phyloP scores from a whole-genome alignment of 2,329 filamentous ascomycete genomes.

The Blastomyces percursus region DNA sequence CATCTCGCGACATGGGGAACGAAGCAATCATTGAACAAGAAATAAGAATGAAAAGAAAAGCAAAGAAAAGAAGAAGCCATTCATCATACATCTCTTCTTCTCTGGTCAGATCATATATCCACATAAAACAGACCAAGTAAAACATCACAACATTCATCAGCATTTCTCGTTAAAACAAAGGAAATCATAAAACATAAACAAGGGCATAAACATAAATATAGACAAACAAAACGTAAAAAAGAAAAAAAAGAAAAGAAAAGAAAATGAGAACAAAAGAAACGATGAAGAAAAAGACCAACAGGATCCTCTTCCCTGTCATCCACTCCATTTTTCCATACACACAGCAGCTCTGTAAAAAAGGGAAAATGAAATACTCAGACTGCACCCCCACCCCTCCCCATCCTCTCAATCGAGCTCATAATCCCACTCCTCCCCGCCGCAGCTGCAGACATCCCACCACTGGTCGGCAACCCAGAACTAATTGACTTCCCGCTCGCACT shows the following conservation, averaged over 20 bases:
- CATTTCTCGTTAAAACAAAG: constrained; percentile 1
- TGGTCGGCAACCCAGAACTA: constrained; percentile 10
- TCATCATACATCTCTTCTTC: not conserved
- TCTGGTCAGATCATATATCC: not conserved
- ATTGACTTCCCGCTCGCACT: constrained; percentile 18
- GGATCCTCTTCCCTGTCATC: not conserved
- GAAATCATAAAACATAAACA: not conserved
- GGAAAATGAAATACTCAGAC: not conserved
- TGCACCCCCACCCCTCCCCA: constrained; percentile 48
- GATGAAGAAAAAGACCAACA: not conserved
- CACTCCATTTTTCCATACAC: not conserved
- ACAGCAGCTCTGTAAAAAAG: not conserved
- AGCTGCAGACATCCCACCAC: constrained; percentile 28
- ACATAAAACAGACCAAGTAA: not conserved
- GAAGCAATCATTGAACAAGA: not conserved
- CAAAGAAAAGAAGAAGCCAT: not conserved
- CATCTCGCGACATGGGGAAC: not conserved
- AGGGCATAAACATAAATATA: not conserved
- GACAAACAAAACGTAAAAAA: not conserved
- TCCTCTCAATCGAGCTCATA: constrained; percentile 77
- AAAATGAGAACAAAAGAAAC: not conserved
- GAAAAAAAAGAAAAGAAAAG: not conserved
- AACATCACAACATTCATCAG: not conserved
- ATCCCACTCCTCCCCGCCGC: constrained; percentile 54
- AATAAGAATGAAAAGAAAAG: not conserved